Evolutionary conservation across 2,329 filamentous ascomycete species (phyloP).

Genomic region (Penicillium sp.): DNA sequence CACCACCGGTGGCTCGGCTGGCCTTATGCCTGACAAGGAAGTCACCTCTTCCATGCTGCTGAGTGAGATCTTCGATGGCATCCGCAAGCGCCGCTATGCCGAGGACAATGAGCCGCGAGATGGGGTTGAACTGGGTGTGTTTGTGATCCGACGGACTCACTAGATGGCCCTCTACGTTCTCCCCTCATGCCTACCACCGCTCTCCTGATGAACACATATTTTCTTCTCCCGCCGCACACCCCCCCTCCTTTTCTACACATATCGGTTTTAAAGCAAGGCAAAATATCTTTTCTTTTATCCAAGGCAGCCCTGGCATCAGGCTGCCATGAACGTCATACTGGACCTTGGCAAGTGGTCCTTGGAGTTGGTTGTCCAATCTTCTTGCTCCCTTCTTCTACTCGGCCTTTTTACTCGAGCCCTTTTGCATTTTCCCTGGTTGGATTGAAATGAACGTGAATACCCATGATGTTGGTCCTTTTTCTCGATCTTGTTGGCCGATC

Average conservation of each 20-base stretch:
- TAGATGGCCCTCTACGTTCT: slow-evolving; percentile 19
- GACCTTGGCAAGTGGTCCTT: slow-evolving; percentile 16
- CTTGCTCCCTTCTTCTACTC: slow-evolving; percentile 9
- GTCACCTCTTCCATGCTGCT: slow-evolving; percentile 59
- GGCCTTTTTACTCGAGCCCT: slow-evolving; percentile 12
- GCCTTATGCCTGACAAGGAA: slow-evolving; percentile 43
- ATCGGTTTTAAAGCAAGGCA: slow-evolving; percentile 22
- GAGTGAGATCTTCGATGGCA: slow-evolving; percentile 60
- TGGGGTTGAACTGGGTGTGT: slow-evolving; percentile 52
- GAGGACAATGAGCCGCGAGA: slow-evolving; percentile 47
- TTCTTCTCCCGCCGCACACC: slow-evolving; percentile 8
- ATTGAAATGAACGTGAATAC: slow-evolving; percentile 35
- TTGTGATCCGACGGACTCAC: slow-evolving; percentile 50
- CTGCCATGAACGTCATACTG: slow-evolving; percentile 19
- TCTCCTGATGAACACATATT: slow-evolving; percentile 4
- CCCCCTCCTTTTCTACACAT: slow-evolving; percentile 12
- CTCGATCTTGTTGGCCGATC: slow-evolving; percentile 12
- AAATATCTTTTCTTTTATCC: slow-evolving; percentile 1
- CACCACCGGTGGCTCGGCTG: slow-evolving; percentile 27
- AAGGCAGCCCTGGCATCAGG: not conserved
- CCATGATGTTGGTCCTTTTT: slow-evolving; percentile 29
- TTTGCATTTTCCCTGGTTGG: slow-evolving; percentile 21
- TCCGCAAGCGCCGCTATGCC: slow-evolving; percentile 54
- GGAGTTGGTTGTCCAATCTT: slow-evolving; percentile 21
- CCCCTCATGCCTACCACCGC: not conserved